These are phyloP conservation scores for Lathyrus tuberosus DNA, from an alignment of 306 rosid genomes.

Conservation along the genomic window DNA sequence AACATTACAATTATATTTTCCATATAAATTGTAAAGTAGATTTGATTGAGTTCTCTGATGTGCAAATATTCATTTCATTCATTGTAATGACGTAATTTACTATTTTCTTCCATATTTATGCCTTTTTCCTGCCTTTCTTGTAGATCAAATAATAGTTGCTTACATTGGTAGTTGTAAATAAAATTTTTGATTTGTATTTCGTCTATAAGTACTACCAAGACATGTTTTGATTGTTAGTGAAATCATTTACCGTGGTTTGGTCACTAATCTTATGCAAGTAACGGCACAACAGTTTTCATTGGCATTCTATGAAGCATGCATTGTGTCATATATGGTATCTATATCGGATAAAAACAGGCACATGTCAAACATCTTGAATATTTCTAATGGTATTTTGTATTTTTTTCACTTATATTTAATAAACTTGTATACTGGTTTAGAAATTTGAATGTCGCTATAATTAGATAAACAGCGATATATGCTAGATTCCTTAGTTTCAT, in stretches of 20 bases:
- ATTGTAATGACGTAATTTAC: neutral
- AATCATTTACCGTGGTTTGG: neutral
- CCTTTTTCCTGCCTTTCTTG: neutral
- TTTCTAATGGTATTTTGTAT: no score
- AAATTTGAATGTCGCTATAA: neutral
- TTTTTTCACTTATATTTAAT: neutral
- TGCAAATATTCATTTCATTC: neutral
- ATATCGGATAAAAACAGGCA: no score
- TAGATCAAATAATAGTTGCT: slow-evolving; percentile 21
- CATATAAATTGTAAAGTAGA: neutral
- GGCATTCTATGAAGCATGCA: neutral
- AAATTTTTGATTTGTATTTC: neutral
- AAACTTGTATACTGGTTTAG: neutral
- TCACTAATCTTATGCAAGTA: neutral
- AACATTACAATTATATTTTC: no score
- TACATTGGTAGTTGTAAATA: neutral
- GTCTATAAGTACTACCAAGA: neutral
- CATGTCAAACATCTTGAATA: no score
- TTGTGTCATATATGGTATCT: neutral
- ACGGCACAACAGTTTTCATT: neutral
- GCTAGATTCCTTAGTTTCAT: neutral
- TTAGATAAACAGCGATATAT: neutral
- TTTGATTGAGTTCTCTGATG: neutral
- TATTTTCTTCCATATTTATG: neutral
- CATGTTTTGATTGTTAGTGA: neutral